Conservation (phyloP, 805 yeast genomes). For the Candida pseudofarinosa region DNA sequence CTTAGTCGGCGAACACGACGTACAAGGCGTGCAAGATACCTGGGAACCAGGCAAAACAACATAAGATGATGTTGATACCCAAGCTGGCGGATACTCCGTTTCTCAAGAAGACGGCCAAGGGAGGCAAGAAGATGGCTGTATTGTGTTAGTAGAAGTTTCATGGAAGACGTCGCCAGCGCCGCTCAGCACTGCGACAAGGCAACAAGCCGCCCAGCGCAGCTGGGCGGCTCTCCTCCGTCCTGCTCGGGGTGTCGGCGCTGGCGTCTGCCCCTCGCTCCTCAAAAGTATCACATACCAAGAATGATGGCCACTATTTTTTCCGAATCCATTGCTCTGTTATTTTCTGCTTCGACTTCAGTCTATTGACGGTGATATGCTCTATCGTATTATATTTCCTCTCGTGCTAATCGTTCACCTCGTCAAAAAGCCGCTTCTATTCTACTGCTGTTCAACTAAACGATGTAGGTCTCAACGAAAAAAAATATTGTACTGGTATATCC, state of each 20-base stretch:
- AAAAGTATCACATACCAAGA: constrained; percentile 21
- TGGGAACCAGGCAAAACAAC: constrained; percentile 69
- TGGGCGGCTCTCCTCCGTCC: too few species aligned
- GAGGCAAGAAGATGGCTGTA: constrained; percentile 65
- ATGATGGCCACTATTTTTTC: constrained; percentile 40
- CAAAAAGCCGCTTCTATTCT: too few species aligned
- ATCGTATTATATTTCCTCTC: too few species aligned
- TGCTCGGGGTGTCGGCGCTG: not conserved
- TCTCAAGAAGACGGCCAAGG: constrained; percentile 69
- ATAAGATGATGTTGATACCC: constrained; percentile 59
- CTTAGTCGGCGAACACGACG: constrained; percentile 42
- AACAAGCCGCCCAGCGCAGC: not conserved
- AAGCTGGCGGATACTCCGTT: constrained; percentile 64
- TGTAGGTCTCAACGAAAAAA: too few species aligned
- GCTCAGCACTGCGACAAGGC: not conserved
- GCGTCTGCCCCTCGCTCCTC: not conserved
- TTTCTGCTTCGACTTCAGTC: not conserved
- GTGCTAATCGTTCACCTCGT: too few species aligned
- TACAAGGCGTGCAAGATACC: constrained; percentile 75
- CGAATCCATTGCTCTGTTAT: constrained; percentile 24
- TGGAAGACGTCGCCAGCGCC: not conserved
- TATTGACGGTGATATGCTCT: too few species aligned
- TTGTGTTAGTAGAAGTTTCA: constrained; percentile 13
- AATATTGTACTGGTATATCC: too few species aligned
- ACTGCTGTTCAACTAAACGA: too few species aligned